Percentiles rank a stretch among this genome's conserved stretches.
These are phyloP conservation scores for sweet orange (Citrus sinensis) DNA, from an alignment of 345 rosid genomes.

Conservation along the genomic window DNA sequence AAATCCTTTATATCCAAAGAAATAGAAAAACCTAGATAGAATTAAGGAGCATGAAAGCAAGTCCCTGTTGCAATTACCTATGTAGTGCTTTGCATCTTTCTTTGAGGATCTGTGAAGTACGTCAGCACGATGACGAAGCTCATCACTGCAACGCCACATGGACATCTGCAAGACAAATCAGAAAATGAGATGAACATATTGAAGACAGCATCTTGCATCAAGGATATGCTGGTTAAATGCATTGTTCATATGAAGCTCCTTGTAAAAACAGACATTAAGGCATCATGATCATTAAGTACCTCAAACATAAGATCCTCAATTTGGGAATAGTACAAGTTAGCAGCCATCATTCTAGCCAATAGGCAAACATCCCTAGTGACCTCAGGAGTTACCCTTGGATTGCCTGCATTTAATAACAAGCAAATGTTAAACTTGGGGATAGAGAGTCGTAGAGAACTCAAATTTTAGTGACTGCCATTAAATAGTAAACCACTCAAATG, in stretches of 20 bases:
- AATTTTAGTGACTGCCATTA: not conserved
- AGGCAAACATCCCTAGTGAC: slow-evolving; percentile 99
- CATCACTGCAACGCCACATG: slow-evolving; percentile 99
- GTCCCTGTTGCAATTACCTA: slow-evolving; percentile 46
- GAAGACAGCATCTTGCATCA: not conserved
- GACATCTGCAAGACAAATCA: slow-evolving; percentile 60
- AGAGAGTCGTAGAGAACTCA: not conserved
- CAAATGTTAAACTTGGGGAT: not conserved
- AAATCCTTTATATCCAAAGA: not conserved
- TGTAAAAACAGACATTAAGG: not conserved
- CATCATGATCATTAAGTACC: slow-evolving; percentile 34
- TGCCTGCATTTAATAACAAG: slow-evolving; percentile 47
- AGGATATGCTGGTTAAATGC: not conserved
- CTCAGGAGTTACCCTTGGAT: slow-evolving; percentile 98
- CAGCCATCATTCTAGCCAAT: slow-evolving; percentile 98
- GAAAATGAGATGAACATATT: not conserved
- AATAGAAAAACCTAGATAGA: not conserved
- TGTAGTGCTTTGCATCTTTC: slow-evolving; percentile 95
- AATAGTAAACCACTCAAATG: not conserved
- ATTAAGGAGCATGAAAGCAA: not conserved
- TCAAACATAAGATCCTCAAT: slow-evolving; percentile 98
- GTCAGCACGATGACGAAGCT: slow-evolving; percentile 75
- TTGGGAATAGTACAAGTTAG: slow-evolving; percentile 85
- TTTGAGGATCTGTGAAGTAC: slow-evolving; percentile 70
- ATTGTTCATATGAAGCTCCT: not conserved